Percentiles rank a stretch among this genome's conserved stretches.
These are phyloP conservation scores for Insectozyma bohioensis DNA, from an alignment of 1,139 yeast species.

Conservation along the genomic window DNA sequence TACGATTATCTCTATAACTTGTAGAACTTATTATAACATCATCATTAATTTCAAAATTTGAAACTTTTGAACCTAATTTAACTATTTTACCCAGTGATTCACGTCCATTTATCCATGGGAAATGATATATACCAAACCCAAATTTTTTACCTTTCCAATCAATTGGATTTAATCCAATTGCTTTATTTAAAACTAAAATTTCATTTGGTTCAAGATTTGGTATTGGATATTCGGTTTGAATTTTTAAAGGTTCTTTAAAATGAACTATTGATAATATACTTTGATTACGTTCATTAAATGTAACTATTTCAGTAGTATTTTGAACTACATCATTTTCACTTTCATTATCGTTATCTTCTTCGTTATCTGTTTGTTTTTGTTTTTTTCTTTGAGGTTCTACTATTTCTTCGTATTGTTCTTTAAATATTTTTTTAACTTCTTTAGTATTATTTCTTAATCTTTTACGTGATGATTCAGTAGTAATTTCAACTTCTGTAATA, in stretches of 20 bases:
- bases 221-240: constrained; percentile 16
- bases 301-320: constrained; percentile 7
- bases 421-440: background rate
- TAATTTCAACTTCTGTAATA: constrained; percentile 10
- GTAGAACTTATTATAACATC: constrained; percentile 44
- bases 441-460: constrained; percentile 9
- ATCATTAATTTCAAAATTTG: constrained; percentile 27
- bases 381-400: background rate
- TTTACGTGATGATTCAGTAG: constrained; percentile 13
- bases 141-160: constrained; percentile 54
- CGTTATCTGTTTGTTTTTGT: no score
- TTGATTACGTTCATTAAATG: constrained; percentile 12
- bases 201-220: constrained; percentile 28
- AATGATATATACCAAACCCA: constrained; percentile 45
- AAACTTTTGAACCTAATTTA: constrained; percentile 31
- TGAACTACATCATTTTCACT: background rate
- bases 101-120: constrained; percentile 53
- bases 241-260: constrained; percentile 18
- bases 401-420: background rate
- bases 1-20: constrained; percentile 44
- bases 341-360: background rate
- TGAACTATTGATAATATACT: constrained; percentile 16
- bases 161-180: constrained; percentile 46
- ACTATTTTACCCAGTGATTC: constrained; percentile 44
- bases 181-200: constrained; percentile 37